Percentiles rank a stretch among this genome's conserved stretches.
phyloP scores from a whole-genome alignment of 345 rosid genomes.

The Eucalyptus regnans region DNA sequence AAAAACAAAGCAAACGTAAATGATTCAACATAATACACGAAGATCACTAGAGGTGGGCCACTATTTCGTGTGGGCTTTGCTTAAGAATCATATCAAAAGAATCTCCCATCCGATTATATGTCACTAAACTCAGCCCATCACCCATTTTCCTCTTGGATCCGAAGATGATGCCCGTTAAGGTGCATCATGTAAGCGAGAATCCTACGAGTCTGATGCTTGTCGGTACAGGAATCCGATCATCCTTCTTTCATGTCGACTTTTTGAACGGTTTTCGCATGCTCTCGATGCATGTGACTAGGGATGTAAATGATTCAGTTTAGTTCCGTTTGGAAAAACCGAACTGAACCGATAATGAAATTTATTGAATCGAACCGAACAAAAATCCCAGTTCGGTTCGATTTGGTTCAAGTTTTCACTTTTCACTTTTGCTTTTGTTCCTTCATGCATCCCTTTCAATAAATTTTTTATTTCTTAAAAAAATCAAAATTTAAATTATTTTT shows the following conservation, averaged over 20 bases:
- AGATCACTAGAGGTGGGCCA: not conserved
- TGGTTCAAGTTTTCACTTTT: fast-evolving
- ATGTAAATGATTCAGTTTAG: too few species aligned
- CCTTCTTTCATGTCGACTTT: not conserved
- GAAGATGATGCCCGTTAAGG: not conserved
- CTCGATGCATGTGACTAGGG: not conserved
- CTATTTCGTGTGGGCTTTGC: not conserved
- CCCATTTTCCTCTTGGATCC: not conserved
- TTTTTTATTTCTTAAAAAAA: too few species aligned
- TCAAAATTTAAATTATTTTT: too few species aligned
- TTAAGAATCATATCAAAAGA: not conserved
- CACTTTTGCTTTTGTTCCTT: too few species aligned
- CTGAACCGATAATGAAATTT: too few species aligned
- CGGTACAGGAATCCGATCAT: not conserved
- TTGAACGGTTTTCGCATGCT: not conserved
- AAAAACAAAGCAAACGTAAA: not conserved
- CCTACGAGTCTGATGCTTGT: not conserved
- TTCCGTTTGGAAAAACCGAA: too few species aligned
- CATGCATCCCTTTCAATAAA: too few species aligned
- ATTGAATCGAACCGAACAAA: too few species aligned
- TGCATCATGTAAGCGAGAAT: not conserved
- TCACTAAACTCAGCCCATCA: not conserved
- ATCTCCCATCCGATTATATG: not conserved
- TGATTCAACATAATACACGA: not conserved
- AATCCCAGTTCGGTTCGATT: fast-evolving